Evolutionary conservation across 2,329 filamentous ascomycete genomes (phyloP).

Genomic region (Neopestalotiopsis rosae): DNA sequence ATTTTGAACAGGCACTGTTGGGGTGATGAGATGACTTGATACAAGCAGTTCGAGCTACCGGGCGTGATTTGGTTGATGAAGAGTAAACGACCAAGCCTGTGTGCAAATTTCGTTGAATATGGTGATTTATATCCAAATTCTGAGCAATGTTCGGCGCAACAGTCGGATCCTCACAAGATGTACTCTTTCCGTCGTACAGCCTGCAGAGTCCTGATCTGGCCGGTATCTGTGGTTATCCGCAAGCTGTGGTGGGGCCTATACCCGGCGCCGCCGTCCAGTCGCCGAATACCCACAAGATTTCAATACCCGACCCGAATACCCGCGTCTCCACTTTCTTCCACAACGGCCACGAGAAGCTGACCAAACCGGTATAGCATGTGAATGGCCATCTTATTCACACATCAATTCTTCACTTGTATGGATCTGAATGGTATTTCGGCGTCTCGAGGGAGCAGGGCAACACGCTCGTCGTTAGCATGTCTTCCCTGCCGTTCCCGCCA

Average conservation of each 20-base stretch:
- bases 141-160: too few relatives aligned
- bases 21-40: not conserved
- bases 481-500: slow-evolving; percentile 56
- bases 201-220: not conserved
- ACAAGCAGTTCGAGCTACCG: too few relatives aligned
- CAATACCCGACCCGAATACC: slow-evolving; percentile 11
- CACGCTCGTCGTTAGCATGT: slow-evolving; percentile 48
- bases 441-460: slow-evolving; percentile 6
- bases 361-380: not conserved
- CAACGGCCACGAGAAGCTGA: not conserved
- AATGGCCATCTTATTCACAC: not conserved
- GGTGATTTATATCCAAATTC: too few relatives aligned
- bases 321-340: not conserved
- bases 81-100: too few relatives aligned
- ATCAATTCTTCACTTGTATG: not conserved
- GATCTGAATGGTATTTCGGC: not conserved
- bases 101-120: too few relatives aligned
- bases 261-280: not conserved
- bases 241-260: not conserved
- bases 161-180: too few relatives aligned
- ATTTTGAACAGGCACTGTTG: not conserved
- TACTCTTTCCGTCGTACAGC: too few relatives aligned
- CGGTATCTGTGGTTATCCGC: slow-evolving; percentile 12
- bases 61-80: too few relatives aligned
- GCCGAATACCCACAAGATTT: not conserved